phyloP scores from a whole-genome alignment of 148 eudicot genomes.

The Rheum nobile region DNA sequence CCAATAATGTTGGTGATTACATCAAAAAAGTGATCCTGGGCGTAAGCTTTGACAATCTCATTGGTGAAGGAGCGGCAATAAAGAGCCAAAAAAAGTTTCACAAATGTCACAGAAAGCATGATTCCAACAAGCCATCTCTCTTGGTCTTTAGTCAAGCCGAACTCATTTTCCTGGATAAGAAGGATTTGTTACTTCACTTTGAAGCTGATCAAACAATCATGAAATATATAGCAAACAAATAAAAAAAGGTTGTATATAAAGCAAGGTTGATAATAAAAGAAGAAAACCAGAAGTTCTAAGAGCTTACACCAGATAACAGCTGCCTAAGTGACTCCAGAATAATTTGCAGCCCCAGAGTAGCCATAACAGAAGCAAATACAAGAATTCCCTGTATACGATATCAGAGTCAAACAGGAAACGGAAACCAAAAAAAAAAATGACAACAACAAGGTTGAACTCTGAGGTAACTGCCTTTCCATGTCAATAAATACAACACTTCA shows the following conservation, averaged over 20 bases:
- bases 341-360: slow-evolving; percentile 78
- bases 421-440: not conserved
- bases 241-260: not conserved
- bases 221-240: not conserved
- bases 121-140: slow-evolving; percentile 78
- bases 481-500: not conserved
- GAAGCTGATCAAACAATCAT: not conserved
- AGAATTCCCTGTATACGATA: slow-evolving; percentile 53
- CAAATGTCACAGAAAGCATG: slow-evolving; percentile 75
- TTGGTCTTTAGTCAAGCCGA: slow-evolving; percentile 47
- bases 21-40: slow-evolving; percentile 97
- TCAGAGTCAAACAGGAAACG: not conserved
- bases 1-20: slow-evolving; percentile 89
- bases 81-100: slow-evolving; percentile 60
- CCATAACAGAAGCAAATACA: slow-evolving; percentile 96
- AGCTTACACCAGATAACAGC: slow-evolving; percentile 42
- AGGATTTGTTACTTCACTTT: not conserved
- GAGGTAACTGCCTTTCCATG: not conserved
- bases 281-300: not conserved
- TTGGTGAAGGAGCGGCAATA: slow-evolving; percentile 88
- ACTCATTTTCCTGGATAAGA: slow-evolving; percentile 32
- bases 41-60: slow-evolving; percentile 94
- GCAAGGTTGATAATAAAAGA: not conserved
- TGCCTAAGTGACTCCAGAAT: slow-evolving; percentile 56
- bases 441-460: not conserved